phyloP scores from a whole-genome alignment of 2,329 filamentous ascomycete genomes.

The Macroventuria anomochaeta region DNA sequence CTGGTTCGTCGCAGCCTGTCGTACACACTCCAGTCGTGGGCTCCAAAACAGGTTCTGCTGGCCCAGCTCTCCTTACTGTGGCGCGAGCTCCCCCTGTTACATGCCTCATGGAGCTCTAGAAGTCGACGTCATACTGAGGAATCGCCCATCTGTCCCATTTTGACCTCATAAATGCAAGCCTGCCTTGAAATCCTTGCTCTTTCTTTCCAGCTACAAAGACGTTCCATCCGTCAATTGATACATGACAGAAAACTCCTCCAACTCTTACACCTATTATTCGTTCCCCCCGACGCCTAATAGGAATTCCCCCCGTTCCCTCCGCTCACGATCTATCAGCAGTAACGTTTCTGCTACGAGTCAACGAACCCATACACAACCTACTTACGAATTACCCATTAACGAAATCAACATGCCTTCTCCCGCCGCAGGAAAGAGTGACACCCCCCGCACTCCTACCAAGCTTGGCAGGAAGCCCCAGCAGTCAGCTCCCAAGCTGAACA shows the following conservation, averaged over 20 bases:
- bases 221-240: constrained; percentile 50
- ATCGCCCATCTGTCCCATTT: constrained; percentile 22
- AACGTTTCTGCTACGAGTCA: constrained; percentile 43
- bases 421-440: constrained; percentile 57
- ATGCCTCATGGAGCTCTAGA: constrained; percentile 24
- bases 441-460: constrained; percentile 60
- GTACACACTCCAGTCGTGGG: constrained; percentile 32
- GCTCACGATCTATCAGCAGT: constrained; percentile 50
- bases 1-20: constrained; percentile 32
- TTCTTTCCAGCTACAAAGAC: constrained; percentile 38
- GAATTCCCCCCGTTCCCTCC: constrained; percentile 46
- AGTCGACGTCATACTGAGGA: constrained; percentile 46
- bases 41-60: constrained; percentile 49
- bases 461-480: constrained; percentile 54
- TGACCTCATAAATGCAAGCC: constrained; percentile 42
- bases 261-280: constrained; percentile 59
- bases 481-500: constrained; percentile 53
- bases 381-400: constrained; percentile 37
- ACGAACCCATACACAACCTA: constrained; percentile 38
- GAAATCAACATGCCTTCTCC: constrained; percentile 57
- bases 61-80: constrained; percentile 32
- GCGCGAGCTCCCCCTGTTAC: constrained; percentile 45
- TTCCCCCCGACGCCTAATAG: constrained; percentile 59
- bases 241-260: constrained; percentile 57
- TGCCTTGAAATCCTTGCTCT: constrained; percentile 24